Base-by-base conservation (phyloP, 257 asterid genomes). In the Plantago elongata region DNA sequence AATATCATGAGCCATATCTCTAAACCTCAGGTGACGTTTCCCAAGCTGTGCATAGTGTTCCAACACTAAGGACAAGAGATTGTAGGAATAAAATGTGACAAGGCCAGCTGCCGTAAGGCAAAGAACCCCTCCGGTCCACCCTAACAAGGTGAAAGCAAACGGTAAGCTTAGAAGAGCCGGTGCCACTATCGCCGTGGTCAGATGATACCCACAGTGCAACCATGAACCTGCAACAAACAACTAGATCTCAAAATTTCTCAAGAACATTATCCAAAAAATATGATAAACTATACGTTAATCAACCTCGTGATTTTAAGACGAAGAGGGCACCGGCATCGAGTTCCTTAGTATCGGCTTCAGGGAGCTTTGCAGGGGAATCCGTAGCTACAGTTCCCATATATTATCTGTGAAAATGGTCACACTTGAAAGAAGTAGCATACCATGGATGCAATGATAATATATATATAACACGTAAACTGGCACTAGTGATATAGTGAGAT, bases 1-100 rank as follows among this genome's bases (percentile, higher is more conserved):
- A 57, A 86, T 77, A 69, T 86, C 85, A 51, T 78, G 82, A 59
- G 95, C 91, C 95, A 86, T 86, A 58, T 86, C 91, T 3, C 85
- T 67, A 43, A 79, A 86, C 10, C 85, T 81, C 18, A 83, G 91
- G 13, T 86, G 89, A n/a, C 91, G 85, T 43, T 68, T 75, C 9
- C 95, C 91, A 37, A 79, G 77, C 9, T 65, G 71, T 0, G 87
- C 95, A 56, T 75, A 79, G 69, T 86, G 95, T 68, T 86, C 95
- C 70, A 86, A 52, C 9, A 83, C 87, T 3, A 76, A 4, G 0
- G 87, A 79, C 67, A 83, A 70, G 17, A 86, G 84, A 57, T 70
- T 79, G 64, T 83, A 86, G 0, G 95, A 70, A 65, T 86, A 86
- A 76, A 86, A 86, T 2, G 95, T 86, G 2, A 79, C 70, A 11